phyloP scores from a whole-genome alignment of 2,329 filamentous ascomycete genomes.

The Gliomastix tumulicola region DNA sequence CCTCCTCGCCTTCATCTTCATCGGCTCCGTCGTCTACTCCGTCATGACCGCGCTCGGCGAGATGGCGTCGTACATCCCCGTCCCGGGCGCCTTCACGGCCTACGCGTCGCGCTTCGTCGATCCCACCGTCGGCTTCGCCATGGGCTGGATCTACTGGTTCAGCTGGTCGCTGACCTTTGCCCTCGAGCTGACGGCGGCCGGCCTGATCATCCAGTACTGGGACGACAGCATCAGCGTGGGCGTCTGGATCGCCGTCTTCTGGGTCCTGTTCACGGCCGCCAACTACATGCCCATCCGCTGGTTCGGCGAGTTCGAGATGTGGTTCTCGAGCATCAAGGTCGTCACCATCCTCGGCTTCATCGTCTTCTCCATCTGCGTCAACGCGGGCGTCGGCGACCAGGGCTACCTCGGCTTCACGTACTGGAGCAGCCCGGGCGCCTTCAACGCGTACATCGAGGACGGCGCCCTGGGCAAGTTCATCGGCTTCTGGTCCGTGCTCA shows the following conservation, averaged over 20 bases:
- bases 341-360: constrained; percentile 68
- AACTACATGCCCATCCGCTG: constrained; percentile 67
- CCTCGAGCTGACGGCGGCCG: constrained; percentile 65
- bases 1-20: constrained; percentile 61
- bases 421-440: constrained; percentile 63
- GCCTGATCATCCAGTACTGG: constrained; percentile 74
- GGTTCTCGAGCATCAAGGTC: constrained; percentile 72
- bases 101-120: constrained; percentile 73
- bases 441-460: constrained; percentile 50
- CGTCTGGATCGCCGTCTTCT: constrained; percentile 70
- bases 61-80: constrained; percentile 72
- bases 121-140: constrained; percentile 65
- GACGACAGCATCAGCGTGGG: constrained; percentile 53
- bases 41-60: constrained; percentile 67
- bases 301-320: constrained; percentile 75
- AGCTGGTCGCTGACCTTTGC: constrained; percentile 68
- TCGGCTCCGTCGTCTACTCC: constrained; percentile 66
- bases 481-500: constrained; percentile 57
- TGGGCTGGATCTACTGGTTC: constrained; percentile 84
- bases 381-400: constrained; percentile 61
- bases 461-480: constrained; percentile 55
- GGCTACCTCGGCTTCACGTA: constrained; percentile 70
- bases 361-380: constrained; percentile 69
- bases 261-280: constrained; percentile 58
- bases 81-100: constrained; percentile 68